Percentiles rank a stretch among this genome's conserved stretches.
Evolutionary conservation across 2,329 filamentous ascomycete species (phyloP).

Genomic region (Colletotrichum orbiculare): DNA sequence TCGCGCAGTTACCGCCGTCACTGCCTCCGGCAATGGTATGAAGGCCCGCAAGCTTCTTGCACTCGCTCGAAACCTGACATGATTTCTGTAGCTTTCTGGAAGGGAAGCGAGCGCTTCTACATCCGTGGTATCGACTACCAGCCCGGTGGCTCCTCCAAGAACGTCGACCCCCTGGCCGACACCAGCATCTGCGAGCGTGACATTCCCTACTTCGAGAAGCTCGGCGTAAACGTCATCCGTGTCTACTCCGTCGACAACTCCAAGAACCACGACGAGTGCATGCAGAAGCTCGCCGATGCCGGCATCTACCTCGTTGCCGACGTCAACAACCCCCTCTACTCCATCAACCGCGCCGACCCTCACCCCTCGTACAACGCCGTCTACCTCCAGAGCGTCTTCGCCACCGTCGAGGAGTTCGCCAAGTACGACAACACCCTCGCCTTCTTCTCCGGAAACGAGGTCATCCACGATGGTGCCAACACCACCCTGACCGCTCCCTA

Average conservation of each 20-base stretch:
- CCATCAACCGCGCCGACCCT: conserved; percentile 82
- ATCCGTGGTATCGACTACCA: conserved; percentile 72
- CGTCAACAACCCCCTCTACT: conserved; percentile 90
- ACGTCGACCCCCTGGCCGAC: conserved; percentile 82
- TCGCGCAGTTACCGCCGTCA: conserved; percentile 60
- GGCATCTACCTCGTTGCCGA: conserved; percentile 94
- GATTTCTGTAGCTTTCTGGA: conserved; percentile 64
- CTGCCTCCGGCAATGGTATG: conserved; percentile 67
- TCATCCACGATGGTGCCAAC: conserved; percentile 74
- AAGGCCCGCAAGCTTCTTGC: neutral
- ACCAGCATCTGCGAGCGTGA: conserved; percentile 78
- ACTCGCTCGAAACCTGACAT: conserved; percentile 30
- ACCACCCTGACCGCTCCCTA: conserved; percentile 76
- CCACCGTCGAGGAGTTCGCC: conserved; percentile 85
- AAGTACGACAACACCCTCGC: conserved; percentile 88
- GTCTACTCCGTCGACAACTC: conserved; percentile 95
- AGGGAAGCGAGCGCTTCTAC: conserved; percentile 65
- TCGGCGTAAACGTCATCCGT: conserved; percentile 91
- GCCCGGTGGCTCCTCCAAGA: conserved; percentile 67
- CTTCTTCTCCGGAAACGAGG: conserved; percentile 86
- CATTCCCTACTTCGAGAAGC: conserved; percentile 82
- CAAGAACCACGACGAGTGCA: conserved; percentile 81
- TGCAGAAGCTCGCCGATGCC: conserved; percentile 81
- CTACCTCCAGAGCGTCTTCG: conserved; percentile 87
- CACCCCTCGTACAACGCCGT: conserved; percentile 83